phyloP scores from a whole-genome alignment of 495 filamentous ascomycete species.

The Hapsidospora chrysogenum region DNA sequence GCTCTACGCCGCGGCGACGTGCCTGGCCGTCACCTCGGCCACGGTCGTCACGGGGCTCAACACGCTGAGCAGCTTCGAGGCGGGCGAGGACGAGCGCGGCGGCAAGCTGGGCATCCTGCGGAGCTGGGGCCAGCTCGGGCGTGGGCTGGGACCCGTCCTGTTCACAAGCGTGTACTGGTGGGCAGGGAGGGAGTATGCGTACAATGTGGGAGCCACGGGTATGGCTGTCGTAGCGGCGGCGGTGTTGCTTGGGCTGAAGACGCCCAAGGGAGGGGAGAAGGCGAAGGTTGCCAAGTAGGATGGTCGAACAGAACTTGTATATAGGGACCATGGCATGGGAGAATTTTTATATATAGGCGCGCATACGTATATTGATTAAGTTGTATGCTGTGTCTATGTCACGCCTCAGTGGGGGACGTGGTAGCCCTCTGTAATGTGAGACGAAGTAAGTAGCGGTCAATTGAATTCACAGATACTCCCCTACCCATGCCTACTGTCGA shows the following conservation, averaged over 20 bases:
- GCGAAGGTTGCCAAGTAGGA: conserved; percentile 5
- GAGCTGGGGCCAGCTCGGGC: conserved; percentile 70
- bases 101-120: conserved; percentile 71
- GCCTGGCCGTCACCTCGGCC: conserved; percentile 75
- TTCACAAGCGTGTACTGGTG: conserved; percentile 99
- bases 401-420: too few species aligned
- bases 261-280: conserved; percentile 21
- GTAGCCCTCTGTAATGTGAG: too few species aligned
- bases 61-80: conserved; percentile 79
- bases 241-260: conserved; percentile 52
- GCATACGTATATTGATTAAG: too few species aligned
- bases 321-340: too few species aligned
- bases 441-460: too few species aligned
- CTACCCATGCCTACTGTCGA: too few species aligned
- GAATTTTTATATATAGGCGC: too few species aligned
- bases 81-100: conserved; percentile 61
- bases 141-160: conserved; percentile 69
- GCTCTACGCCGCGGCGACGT: conserved; percentile 64
- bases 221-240: conserved; percentile 56
- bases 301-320: too few species aligned
- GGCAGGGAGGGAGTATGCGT: conserved; percentile 79
- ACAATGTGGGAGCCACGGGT: conserved; percentile 58
- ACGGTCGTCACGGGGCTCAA: conserved; percentile 93
- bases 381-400: too few species aligned
- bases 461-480: too few species aligned